Percentiles rank a stretch among this genome's conserved stretches.
Evolutionary conservation across 345 rosid genomes (phyloP).

Genomic region (Abelmoschus esculentus): DNA sequence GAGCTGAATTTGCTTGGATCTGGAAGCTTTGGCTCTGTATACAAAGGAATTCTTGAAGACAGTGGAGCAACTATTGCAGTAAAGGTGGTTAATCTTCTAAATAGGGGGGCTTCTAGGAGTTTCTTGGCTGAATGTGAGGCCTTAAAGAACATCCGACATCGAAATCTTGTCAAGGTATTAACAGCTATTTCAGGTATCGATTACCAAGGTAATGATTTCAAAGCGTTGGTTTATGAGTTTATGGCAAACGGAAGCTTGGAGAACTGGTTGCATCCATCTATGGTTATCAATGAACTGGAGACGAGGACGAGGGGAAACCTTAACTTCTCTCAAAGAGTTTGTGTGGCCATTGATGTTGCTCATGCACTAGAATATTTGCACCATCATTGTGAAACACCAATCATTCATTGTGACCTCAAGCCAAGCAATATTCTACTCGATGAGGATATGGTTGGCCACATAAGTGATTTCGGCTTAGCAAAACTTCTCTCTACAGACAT

Average conservation of each 20-base stretch:
- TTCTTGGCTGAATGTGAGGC: background rate
- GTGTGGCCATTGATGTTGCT: constrained; percentile 6
- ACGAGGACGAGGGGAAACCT: background rate
- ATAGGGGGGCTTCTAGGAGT: background rate
- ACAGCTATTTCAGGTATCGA: constrained; percentile 11
- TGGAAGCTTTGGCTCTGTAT: background rate
- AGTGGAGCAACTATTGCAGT: constrained; percentile 10
- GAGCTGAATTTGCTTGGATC: constrained; percentile 15
- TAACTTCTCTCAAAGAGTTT: background rate
- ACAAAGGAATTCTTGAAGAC: constrained; percentile 11
- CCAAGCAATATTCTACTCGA: constrained; percentile 14
- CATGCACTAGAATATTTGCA: constrained; percentile 18
- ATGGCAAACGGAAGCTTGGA: constrained; percentile 11
- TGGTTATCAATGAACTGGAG: background rate
- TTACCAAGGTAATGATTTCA: background rate
- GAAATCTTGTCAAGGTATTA: constrained; percentile 36
- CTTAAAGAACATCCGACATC: constrained; percentile 20
- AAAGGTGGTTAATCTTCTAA: constrained; percentile 27
- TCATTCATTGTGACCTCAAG: constrained; percentile 21
- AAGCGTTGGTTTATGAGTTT: background rate
- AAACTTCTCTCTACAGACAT: background rate
- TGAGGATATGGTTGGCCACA: background rate
- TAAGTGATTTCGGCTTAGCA: constrained; percentile 10
- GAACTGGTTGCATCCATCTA: constrained; percentile 10
- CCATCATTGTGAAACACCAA: constrained; percentile 3